Evolutionary conservation across 495 filamentous ascomycete genomes (phyloP), one percentile per base, ranked within the genome.

Genomic region (Xylaria bambusicola): DNA sequence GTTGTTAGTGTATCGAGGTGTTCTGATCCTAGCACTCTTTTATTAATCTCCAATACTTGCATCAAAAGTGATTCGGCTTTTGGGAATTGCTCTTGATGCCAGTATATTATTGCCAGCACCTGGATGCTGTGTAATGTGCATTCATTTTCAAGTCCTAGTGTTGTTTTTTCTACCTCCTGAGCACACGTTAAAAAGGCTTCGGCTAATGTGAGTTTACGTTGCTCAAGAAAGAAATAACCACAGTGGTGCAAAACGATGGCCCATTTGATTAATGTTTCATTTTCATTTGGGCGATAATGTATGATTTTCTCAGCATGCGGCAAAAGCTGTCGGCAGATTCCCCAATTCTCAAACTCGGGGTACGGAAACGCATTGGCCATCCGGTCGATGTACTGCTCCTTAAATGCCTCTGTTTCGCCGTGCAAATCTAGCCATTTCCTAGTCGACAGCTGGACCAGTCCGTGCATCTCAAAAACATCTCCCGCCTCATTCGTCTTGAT

Each of bases 391-490:
- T 5, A 33, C 10, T 33, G 5, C 29, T 80, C 71, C 21, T 69
- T 29, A 41, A 76, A 36, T 18, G 33, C 7, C 12, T 26, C 21
- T 24, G 12, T 61, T 82, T 68, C 79, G 75, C 81, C 35, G 66
- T 68, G 55, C 66, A 59, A 23, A 63, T 77, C 1, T 72, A 83
- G 66, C 80, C 78, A 82, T 27, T 66, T 67, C 53, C 67, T 61
- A 26, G 64, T 78, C 1, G 72, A 68, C 35, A 80, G 59, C 66
- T 82, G 74, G 20, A 82, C 77, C 1, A 83, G 70, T 42, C 48
- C 38, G 64, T 82, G 73, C 72, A 82, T 83, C 60, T 75, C 68
- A 58, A 78, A 81, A 0, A 47, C 65, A 33, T 56, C 49, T 9
- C 58, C 56, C 10, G 38, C 24, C 18, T 45, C 41, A 29, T 38